phyloP scores from a whole-genome alignment of 2,329 filamentous ascomycete species.

The Salinomyces thailandicus region DNA sequence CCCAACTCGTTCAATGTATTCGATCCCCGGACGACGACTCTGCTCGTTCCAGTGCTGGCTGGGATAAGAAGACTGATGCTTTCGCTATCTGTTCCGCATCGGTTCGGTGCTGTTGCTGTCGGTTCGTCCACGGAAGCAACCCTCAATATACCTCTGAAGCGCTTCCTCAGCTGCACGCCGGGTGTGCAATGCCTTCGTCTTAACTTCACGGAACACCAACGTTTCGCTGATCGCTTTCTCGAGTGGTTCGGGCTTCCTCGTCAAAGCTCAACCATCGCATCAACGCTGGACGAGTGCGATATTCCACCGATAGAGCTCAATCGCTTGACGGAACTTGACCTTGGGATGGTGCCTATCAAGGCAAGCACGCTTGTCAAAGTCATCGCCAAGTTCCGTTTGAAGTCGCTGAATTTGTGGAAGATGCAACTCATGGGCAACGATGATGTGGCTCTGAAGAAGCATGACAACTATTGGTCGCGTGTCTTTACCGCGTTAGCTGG shows the following conservation, averaged over 20 bases:
- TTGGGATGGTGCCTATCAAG: slow-evolving; percentile 10
- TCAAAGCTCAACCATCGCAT: neutral
- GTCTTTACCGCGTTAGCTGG: slow-evolving; percentile 1
- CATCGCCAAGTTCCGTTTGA: slow-evolving; percentile 14
- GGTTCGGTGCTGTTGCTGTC: neutral
- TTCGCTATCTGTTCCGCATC: neutral
- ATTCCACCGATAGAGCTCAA: slow-evolving; percentile 8
- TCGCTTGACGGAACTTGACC: slow-evolving; percentile 9
- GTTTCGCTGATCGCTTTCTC: neutral
- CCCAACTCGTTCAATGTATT: slow-evolving; percentile 10
- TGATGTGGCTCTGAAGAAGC: neutral
- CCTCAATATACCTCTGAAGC: slow-evolving; percentile 5
- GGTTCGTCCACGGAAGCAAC: neutral
- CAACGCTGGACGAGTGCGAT: neutral
- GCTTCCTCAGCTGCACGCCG: slow-evolving; percentile 12
- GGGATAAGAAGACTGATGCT: slow-evolving; percentile 14
- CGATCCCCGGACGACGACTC: neutral
- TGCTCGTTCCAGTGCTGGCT: slow-evolving; percentile 8
- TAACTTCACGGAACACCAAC: slow-evolving; percentile 14
- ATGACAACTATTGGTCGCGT: neutral
- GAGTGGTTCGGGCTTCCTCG: slow-evolving; percentile 3
- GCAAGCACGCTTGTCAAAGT: slow-evolving; percentile 7
- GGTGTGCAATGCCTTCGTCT: slow-evolving; percentile 14
- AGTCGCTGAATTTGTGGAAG: slow-evolving; percentile 16
- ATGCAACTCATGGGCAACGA: slow-evolving; percentile 4